Conservation (phyloP, 1,139 yeast species). For the Zygoascus sp. region DNA sequence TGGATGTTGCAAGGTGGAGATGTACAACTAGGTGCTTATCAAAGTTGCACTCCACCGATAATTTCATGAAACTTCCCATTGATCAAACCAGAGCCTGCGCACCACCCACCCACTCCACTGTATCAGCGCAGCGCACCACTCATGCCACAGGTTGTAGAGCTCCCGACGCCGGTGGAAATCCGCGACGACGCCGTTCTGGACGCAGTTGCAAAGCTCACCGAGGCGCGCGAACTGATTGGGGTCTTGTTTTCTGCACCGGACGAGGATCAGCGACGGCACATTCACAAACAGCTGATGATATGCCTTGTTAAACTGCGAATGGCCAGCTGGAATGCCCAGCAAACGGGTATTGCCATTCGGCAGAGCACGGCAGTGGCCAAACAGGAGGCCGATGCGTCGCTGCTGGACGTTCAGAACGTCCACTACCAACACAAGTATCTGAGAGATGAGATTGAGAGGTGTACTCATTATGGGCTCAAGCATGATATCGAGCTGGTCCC, state of each 20-base stretch:
- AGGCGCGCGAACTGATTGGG: background rate
- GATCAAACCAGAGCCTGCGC: no score
- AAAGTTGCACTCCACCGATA: no score
- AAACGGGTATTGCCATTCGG: slow-evolving; percentile 21
- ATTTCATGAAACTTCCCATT: no score
- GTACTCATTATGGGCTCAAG: slow-evolving; percentile 28
- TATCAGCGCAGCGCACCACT: no score
- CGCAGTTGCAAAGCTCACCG: background rate
- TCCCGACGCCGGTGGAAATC: slow-evolving; percentile 5
- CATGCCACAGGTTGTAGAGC: no score
- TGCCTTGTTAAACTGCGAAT: slow-evolving; percentile 26
- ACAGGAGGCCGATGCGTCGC: slow-evolving; percentile 28
- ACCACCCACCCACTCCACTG: no score
- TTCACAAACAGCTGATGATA: slow-evolving; percentile 24
- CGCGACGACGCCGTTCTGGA: slow-evolving; percentile 2
- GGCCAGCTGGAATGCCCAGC: slow-evolving; percentile 28
- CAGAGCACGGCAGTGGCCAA: slow-evolving; percentile 25
- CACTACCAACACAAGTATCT: slow-evolving; percentile 34
- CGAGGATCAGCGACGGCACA: background rate
- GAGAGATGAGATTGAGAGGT: slow-evolving; percentile 29
- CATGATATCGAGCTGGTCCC: slow-evolving; percentile 34
- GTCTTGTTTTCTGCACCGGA: background rate
- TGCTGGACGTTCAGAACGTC: slow-evolving; percentile 33
- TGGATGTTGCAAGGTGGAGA: no score
- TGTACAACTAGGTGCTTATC: no score